Base-by-base conservation (phyloP, 345 rosid genomes). In the Populus nigra region DNA sequence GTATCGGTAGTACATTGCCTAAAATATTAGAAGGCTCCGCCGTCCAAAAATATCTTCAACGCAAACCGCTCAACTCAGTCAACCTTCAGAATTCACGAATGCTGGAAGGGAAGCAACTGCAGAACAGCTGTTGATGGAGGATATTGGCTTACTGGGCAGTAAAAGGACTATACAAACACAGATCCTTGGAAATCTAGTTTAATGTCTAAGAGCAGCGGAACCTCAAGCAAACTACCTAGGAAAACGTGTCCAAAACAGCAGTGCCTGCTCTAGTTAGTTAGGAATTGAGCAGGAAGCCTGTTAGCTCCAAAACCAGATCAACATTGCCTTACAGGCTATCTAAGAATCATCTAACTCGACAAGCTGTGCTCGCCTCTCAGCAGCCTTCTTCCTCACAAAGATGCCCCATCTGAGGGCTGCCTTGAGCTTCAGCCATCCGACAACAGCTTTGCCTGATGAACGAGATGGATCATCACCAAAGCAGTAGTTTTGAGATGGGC, bases 381-480 rank as follows among this genome's bases (percentile, higher is more conserved):
- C 84, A 73, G 84, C 84, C 41, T 35, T 81, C 68, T 81, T 81
- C 84, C 84, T 77, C 17, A 77, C 69, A 77, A 81, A 81, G 33
- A 81, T 68, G 20, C 84, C 84, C 84, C 84, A 77, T 73, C 84
- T 81, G 3, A 81, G 57, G 20, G 84, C 84, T 13, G 84, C 84
- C 69, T 81, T 81, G 38, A 81, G 84, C 74, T 81, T 81, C 12
- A 81, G 84, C 84, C 84, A 81, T 43, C 84, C 84, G 22, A 81
- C 25, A 29, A 82, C 82, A 70, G 73, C 79, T 78, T 82, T 83
- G 65, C 80, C 79, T 17, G 82, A 79, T 22, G 85, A 78, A 47
- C 79, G 82, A 20, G 85, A 82, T 38, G 68, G 79, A 45, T 82
- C 82, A 1, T 78, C 85, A 47, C 77, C 85, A 20, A 74, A 65